These are phyloP conservation scores for Heterobasidion annosum DNA, from an alignment of 1,284 basidiomycete species.

Conservation along the genomic window DNA sequence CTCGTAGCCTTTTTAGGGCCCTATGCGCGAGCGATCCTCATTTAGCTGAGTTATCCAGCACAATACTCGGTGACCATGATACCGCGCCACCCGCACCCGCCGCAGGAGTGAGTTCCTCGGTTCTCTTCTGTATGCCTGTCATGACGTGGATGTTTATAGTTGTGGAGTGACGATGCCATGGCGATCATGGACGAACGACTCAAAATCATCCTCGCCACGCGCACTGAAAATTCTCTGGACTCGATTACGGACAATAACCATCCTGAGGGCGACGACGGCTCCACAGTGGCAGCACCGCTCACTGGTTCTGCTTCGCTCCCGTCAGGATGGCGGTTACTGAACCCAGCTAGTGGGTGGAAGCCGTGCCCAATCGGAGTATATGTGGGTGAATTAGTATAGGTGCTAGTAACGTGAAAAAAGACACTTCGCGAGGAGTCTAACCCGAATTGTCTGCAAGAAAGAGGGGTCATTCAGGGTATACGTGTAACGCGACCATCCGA, in stretches of 20 bases:
- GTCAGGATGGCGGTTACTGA: conserved; percentile 45
- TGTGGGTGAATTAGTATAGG: not conserved
- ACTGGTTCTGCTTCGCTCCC: conserved; percentile 8
- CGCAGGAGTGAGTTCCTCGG: conserved; percentile 5
- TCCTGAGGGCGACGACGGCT: too few relatives aligned
- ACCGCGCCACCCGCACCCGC: not conserved
- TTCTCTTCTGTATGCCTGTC: not conserved
- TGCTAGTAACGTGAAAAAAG: not conserved
- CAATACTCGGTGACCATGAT: not conserved
- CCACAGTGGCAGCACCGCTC: not conserved
- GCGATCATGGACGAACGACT: conserved; percentile 48
- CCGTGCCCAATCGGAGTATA: conserved; percentile 61
- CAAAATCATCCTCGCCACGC: conserved; percentile 21
- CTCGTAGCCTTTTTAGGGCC: conserved; percentile 25
- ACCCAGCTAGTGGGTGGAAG: conserved; percentile 38
- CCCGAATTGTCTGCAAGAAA: not conserved
- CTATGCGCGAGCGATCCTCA: conserved; percentile 26
- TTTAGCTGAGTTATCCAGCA: conserved; percentile 20
- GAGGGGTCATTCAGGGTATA: too few relatives aligned
- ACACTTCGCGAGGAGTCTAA: not conserved
- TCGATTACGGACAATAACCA: not conserved
- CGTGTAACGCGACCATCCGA: too few relatives aligned
- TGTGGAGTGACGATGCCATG: conserved; percentile 41
- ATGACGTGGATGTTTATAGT: conserved; percentile 16
- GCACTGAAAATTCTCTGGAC: not conserved